These are phyloP conservation scores for Epichloe coenophiala DNA, from an alignment of 2,329 filamentous ascomycete species.

Conservation along the genomic window DNA sequence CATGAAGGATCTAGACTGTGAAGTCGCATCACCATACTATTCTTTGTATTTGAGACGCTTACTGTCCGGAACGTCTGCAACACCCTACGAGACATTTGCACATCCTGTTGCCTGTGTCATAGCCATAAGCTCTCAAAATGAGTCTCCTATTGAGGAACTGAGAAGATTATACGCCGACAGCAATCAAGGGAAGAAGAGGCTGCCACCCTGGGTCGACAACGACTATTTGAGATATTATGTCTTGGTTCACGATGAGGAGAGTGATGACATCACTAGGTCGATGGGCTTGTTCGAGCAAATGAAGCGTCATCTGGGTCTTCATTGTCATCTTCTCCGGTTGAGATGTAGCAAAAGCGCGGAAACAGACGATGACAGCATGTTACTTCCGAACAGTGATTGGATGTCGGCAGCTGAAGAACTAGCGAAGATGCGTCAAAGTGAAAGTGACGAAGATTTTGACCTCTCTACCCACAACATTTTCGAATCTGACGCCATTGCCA, in stretches of 20 bases:
- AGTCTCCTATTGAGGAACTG: conserved; percentile 73
- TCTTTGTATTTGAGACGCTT: conserved; percentile 72
- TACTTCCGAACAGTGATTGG: conserved; percentile 76
- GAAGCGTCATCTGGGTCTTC: conserved; percentile 94
- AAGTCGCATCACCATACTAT: conserved; percentile 64
- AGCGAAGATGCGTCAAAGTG: conserved; percentile 54
- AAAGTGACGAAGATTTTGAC: conserved; percentile 54
- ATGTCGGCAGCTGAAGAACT: conserved; percentile 78
- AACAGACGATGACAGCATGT: conserved; percentile 81
- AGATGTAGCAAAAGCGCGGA: conserved; percentile 74
- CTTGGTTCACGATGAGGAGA: conserved; percentile 89
- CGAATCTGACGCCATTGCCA: conserved; percentile 79
- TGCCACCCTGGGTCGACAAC: conserved; percentile 78
- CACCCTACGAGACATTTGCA: conserved; percentile 82
- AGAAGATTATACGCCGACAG: conserved; percentile 73
- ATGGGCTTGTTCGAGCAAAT: conserved; percentile 92
- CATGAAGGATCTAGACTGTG: conserved; percentile 29
- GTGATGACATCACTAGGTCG: conserved; percentile 81
- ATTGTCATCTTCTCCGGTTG: conserved; percentile 82
- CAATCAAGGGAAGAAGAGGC: conserved; percentile 56
- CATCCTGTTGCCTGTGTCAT: conserved; percentile 93
- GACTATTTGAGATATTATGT: conserved; percentile 96
- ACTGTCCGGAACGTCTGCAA: conserved; percentile 63
- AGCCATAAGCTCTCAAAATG: conserved; percentile 81
- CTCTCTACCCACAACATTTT: conserved; percentile 69